Evolutionary conservation across 1,284 basidiomycete genomes (phyloP), one percentile per base, ranked within the genome.

Genomic region (Afroboletus lepidellus): DNA sequence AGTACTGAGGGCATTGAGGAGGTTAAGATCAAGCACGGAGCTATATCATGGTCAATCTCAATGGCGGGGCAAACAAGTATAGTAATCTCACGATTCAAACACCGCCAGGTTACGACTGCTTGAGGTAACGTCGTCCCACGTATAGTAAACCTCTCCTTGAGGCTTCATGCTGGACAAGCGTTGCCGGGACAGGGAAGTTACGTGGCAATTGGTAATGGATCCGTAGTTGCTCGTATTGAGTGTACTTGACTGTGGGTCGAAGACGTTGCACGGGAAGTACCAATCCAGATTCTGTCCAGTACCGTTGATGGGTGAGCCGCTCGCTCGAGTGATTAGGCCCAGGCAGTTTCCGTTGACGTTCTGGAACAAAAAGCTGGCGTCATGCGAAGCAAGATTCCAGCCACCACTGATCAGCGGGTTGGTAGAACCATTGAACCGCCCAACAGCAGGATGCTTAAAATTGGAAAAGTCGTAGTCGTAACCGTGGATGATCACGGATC

Each of bases 191-290:
- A 66, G 73, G 1, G 75, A 60, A n/a, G 77, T 72, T 8, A 79
- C 73, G 71, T 98, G 95, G 60, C 95, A 98, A 51, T 81, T 85
- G 12, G 79, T 85, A 20, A 70, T 66, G 12, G 69, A 62, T 29
- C 81, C 82, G 63, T 93, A 92, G 30, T 77, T 79, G 0, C 89
- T 88, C 37, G 77, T 58, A 69, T 97, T 94, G 59, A 79, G 73
- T 3, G 77, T 67, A 1, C 72, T 74, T 3, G 77, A 84, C 36
- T 80, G 80, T 67, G 94, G 93, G 59, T 83, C 80, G 72, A 81
- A 87, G 42, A 95, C 72, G 65, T 96, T 96, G 79, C 97, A 99
- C 3, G 95, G 93, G 72, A 98, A 98, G 72, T 98, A 98, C 90
- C 92, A 97, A 61, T 90, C 80, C 53, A 85, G 67, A 46, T 72